Evolutionary conservation across 2,329 filamentous ascomycete genomes (phyloP), one percentile per base, ranked within the genome.

Genomic region (Acrocalymma vagum): DNA sequence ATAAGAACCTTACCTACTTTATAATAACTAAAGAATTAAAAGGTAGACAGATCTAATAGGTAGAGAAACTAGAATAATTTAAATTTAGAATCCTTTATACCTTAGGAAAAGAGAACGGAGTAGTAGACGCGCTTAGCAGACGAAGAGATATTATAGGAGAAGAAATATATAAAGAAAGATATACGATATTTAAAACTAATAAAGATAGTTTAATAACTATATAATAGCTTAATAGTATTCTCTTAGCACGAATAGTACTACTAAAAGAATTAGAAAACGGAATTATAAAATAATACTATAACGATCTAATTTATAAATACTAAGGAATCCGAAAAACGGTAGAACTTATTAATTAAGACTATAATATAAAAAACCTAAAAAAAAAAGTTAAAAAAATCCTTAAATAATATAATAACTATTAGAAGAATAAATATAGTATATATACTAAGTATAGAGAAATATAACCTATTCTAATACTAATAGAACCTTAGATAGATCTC

Each of bases 391-490:
- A 18, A 2, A 23, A 27, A 4, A 47, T 23, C 21, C 38, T 45
- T 2, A 25, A 38, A 3, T 33, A 36, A 11, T 48, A 17, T 22
- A 23, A 15, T 17, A 22, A 42, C 15, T 49, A 13, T 22, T 11
- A 40, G 14, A 38, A 29, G 13, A 49, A 48, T 20, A 48, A 39
- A 4, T 10, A 40, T 10, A 41, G 38, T 22, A 45, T 28, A 5
- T 16, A 41, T 21, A 23, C 16, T 33, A 30, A 11, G 1, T 40
- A 49, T 13, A 20, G 32, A 37, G 35, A 45, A 26, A 39, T 48
- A 6, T 23, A 48, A 24, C 29, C 18, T 15, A 5, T 46, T 20
- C 17, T 39, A 13, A 17, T 49, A 24, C 45, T 21, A 16, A 23
- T 29, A 3, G 16, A n/a, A 42, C 32, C 20, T 9, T 49, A 15